Percentiles rank a stretch among this genome's conserved stretches.
These are phyloP conservation scores for Zostera marina DNA, from an alignment of 116 monocot genomes.

Conservation along the genomic window DNA sequence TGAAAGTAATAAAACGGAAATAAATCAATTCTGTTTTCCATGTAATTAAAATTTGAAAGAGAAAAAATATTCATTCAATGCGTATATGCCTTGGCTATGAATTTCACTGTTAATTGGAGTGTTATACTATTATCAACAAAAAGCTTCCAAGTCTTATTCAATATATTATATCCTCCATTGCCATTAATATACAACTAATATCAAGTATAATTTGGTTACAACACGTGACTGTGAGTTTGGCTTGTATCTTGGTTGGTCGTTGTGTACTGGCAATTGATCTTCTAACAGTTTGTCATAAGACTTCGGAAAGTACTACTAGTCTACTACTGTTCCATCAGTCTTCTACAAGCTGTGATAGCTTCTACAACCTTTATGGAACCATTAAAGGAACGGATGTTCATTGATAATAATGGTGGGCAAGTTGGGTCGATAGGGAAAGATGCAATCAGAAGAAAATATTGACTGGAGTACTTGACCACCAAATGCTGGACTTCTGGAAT, in stretches of 20 bases:
- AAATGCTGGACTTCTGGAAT: slow-evolving; percentile 92
- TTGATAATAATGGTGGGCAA: slow-evolving; percentile 64
- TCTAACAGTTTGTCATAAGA: slow-evolving; percentile 75
- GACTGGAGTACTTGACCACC: slow-evolving; percentile 95
- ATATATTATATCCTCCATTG: too few species aligned
- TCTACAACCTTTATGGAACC: slow-evolving; percentile 98
- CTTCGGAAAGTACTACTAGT: slow-evolving; percentile 87
- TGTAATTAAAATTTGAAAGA: too few species aligned
- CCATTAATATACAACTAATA: too few species aligned
- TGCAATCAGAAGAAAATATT: slow-evolving; percentile 75
- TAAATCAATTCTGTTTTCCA: too few species aligned
- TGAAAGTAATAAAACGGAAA: too few species aligned
- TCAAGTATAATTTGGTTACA: too few species aligned
- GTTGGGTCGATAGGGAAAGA: slow-evolving; percentile 92
- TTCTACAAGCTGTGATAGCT: slow-evolving; percentile 91
- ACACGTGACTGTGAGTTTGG: not conserved
- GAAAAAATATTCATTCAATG: too few species aligned
- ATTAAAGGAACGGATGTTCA: slow-evolving; percentile 88
- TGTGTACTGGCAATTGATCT: slow-evolving; percentile 96
- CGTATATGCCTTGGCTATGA: too few species aligned
- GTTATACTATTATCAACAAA: too few species aligned
- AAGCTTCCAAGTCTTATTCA: too few species aligned
- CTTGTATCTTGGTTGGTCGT: slow-evolving; percentile 92
- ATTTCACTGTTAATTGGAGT: too few species aligned
- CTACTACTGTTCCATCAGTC: slow-evolving; percentile 93